Percentiles rank a stretch among this genome's conserved stretches.
Evolutionary conservation across 2,329 filamentous ascomycete genomes (phyloP).

Genomic region (Talaromyces sp.): DNA sequence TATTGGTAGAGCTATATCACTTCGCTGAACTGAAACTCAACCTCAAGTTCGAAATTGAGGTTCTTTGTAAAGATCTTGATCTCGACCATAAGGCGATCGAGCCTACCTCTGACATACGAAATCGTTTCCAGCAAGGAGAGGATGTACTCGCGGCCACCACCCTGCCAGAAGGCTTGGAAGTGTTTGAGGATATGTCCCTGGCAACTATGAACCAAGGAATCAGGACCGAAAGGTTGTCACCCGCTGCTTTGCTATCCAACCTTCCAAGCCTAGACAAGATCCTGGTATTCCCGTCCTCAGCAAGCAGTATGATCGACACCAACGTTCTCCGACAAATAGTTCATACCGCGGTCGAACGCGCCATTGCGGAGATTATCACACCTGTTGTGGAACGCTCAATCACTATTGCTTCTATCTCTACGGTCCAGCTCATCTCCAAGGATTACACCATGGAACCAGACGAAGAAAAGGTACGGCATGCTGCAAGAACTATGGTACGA

Average conservation of each 20-base stretch:
- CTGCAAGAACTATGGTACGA: conserved; percentile 91
- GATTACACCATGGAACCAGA: conserved; percentile 93
- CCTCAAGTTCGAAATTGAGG: conserved; percentile 97
- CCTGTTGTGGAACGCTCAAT: conserved; percentile 96
- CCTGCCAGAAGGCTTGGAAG: conserved; percentile 64
- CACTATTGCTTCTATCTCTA: conserved; percentile 95
- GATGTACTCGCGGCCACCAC: conserved; percentile 52
- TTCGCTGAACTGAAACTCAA: conserved; percentile 91
- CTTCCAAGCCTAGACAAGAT: conserved; percentile 79
- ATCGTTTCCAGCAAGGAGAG: conserved; percentile 59
- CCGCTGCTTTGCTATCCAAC: conserved; percentile 69
- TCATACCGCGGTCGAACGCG: conserved; percentile 76
- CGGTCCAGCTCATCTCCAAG: conserved; percentile 90
- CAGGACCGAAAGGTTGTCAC: conserved; percentile 66
- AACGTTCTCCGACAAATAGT: conserved; percentile 68
- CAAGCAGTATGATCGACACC: conserved; percentile 70
- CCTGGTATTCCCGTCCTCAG: conserved; percentile 71
- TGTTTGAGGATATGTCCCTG: conserved; percentile 76
- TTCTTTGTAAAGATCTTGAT: conserved; percentile 85
- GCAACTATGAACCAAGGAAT: conserved; percentile 66
- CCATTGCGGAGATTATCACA: conserved; percentile 92
- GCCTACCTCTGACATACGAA: conserved; percentile 78
- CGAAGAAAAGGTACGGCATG: conserved; percentile 76
- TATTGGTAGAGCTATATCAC: conserved; percentile 90
- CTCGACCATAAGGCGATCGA: conserved; percentile 91